A percentile compares a stretch with the other conserved stretches of the same genome.
These are phyloP conservation scores for Malus fusca DNA, from an alignment of 306 rosid genomes.

Conservation along the genomic window DNA sequence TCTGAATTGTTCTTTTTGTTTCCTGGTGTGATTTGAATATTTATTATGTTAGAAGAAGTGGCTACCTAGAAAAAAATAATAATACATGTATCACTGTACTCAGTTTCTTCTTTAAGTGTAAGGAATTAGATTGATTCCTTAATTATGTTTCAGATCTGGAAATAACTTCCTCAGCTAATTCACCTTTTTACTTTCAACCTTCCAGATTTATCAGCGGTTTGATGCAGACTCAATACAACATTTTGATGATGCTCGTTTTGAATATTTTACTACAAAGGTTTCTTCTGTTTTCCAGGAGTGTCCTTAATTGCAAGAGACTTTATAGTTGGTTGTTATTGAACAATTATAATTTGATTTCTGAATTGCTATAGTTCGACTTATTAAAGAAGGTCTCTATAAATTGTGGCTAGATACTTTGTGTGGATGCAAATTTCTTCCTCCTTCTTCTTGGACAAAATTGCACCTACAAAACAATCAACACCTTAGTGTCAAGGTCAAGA, in stretches of 20 bases:
- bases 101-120: neutral
- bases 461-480: too few species aligned
- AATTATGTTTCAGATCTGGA: constrained; percentile 2
- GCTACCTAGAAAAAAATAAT: neutral
- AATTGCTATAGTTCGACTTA: neutral
- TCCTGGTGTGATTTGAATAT: neutral
- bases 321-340: neutral
- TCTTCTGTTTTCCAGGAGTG: neutral
- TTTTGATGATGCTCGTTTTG: constrained; percentile 79
- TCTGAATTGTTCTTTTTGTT: neutral
- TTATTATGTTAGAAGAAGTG: neutral
- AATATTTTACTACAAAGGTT: constrained; percentile 76
- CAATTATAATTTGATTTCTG: neutral
- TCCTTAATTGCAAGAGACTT: neutral
- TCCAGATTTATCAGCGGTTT: constrained; percentile 70
- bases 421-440: too few species aligned
- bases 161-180: constrained; percentile 7
- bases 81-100: neutral
- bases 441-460: too few species aligned
- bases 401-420: neutral
- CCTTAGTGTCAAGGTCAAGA: too few species aligned
- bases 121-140: neutral
- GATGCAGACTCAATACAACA: constrained; percentile 49
- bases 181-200: constrained; percentile 13
- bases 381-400: too few species aligned